Evolutionary conservation across 768 basidiomycete species (phyloP), one percentile per base, ranked within the genome.

Genomic region (Cystofilobasidium ferigula): DNA sequence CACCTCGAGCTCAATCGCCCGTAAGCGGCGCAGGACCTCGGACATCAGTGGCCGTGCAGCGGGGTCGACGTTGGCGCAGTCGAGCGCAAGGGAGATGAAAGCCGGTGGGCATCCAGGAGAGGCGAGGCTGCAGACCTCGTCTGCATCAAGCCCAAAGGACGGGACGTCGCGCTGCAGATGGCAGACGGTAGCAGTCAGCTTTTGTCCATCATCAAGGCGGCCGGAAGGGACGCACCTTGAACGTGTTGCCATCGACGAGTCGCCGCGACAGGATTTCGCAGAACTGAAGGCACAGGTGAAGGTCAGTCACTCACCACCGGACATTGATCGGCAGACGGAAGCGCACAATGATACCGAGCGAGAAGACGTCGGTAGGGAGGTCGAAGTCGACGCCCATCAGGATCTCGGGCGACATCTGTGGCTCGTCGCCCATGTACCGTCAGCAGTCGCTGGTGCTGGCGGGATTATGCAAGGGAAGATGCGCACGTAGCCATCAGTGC

Each of bases 321-420:
- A 30, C 14, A 14, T 40, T 4, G 30, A 26, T 8, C 8, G n/a
- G 32, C 13, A 1, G 13, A 22, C 32, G 22, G 42, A 26, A 42
- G 62, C 70, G 47, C 53, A 71, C 70, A 56, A 77, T 74, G 61
- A 77, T 72, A 1, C 77, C 93, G 13, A 97, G 82, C 7, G 91
- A 93, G 76, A 91, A 98, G 0, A 95, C 85, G 73, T 99, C 94
- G 8, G 94, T 95, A 4, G 89, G 85, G 7, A 97, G 82, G 74
- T 89, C 88, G 70, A 99, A 99, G 72, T 92, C 88, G 60, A 86
- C 83, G 28, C 93, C 92, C 13, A 89, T 80, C 0, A 94, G 79
- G 70, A 98, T 95, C 74, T 97, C 94, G 0, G 94, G 94, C 2
- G 88, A 90, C 94, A 61, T 67, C 53, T 48, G 22, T 3, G 10